phyloP scores from a whole-genome alignment of 2,329 filamentous ascomycete genomes.

The Chaetomium globosum region DNA sequence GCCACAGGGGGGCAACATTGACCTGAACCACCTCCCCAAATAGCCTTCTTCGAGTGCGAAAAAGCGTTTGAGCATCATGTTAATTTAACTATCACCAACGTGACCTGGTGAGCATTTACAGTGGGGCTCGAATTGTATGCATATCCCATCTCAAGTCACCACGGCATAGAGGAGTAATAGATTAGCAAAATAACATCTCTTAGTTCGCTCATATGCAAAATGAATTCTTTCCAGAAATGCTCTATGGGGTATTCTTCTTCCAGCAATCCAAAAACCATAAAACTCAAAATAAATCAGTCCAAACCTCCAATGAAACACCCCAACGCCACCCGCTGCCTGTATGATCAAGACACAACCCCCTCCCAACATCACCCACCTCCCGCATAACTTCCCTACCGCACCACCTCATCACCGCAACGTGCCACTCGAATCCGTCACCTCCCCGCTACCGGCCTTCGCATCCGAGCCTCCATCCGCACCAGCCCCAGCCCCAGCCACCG shows the following conservation, averaged over 20 bases:
- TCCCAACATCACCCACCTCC: neutral
- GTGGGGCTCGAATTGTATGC: no score
- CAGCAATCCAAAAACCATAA: neutral
- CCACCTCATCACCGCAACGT: neutral
- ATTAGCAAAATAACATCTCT: neutral
- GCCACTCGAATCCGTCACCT: neutral
- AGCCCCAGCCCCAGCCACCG: neutral
- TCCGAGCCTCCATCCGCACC: neutral
- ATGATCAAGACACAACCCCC: neutral
- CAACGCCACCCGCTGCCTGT: neutral
- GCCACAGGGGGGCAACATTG: neutral
- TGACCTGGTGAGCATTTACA: no score
- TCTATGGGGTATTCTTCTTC: conserved; percentile 1
- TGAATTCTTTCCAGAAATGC: neutral
- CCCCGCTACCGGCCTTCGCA: neutral
- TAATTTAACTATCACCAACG: no score
- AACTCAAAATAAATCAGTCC: neutral
- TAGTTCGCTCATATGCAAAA: neutral
- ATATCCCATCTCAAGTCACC: no score
- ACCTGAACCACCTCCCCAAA: neutral
- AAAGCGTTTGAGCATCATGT: no score
- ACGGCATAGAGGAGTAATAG: no score
- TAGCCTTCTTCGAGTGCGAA: neutral
- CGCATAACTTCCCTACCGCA: neutral
- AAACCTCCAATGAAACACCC: neutral